Percentiles rank a stretch among this genome's conserved stretches.
Conservation (phyloP, 2,329 filamentous ascomycete species). For the Monilinia vaccinii-corymbosi region DNA sequence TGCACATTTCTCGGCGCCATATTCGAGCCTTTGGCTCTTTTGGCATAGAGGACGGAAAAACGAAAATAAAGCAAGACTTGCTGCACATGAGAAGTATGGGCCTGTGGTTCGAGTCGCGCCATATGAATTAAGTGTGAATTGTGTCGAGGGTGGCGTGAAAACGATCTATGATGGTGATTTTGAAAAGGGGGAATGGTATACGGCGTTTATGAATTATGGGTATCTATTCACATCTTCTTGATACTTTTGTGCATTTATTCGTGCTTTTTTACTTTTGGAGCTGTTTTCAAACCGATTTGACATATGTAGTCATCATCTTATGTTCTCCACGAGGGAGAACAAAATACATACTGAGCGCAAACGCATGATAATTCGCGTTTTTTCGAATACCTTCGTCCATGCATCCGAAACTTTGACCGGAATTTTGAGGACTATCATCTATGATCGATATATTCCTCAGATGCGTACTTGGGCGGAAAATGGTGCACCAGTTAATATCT, state of each 20-base stretch:
- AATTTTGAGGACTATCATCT: neutral
- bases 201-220: neutral
- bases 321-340: neutral
- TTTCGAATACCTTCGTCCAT: neutral
- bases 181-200: slow-evolving; percentile 1
- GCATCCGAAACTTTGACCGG: neutral
- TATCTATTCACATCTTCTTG: neutral
- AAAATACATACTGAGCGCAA: neutral
- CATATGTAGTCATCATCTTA: neutral
- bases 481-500: neutral
- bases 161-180: neutral
- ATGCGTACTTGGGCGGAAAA: neutral
- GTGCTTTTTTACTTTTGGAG: too few relatives aligned
- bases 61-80: neutral
- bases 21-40: neutral
- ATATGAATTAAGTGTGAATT: neutral
- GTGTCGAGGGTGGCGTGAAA: neutral
- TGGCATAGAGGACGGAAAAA: neutral
- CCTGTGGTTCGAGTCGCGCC: neutral
- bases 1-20: neutral
- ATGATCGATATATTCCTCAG: neutral
- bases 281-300: neutral
- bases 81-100: neutral
- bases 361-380: neutral
- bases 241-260: neutral